Percentiles rank a stretch among this genome's conserved stretches.
Evolutionary conservation across 2,329 filamentous ascomycete genomes (phyloP).

Genomic region (Scytalidium lignicola): DNA sequence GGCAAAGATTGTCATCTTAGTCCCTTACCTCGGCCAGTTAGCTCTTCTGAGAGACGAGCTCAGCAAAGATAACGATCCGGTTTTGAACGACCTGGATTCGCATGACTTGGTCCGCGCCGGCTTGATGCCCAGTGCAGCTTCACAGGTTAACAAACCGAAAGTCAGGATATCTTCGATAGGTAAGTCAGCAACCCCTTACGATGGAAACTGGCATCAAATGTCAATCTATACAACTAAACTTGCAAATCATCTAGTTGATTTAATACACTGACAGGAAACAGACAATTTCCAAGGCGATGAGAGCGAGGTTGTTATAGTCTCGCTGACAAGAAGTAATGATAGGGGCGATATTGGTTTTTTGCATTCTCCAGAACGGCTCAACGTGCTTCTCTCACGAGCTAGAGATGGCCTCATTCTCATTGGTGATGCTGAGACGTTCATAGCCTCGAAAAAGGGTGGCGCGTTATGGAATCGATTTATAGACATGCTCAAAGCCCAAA

Average conservation of each 20-base stretch:
- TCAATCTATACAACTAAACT: not conserved
- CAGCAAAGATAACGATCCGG: conserved; percentile 52
- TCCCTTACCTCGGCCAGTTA: conserved; percentile 68
- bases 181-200: too few species aligned
- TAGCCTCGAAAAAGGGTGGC: conserved; percentile 50
- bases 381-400: conserved; percentile 65
- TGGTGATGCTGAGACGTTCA: conserved; percentile 64
- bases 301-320: conserved; percentile 64
- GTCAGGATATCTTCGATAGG: conserved; percentile 66
- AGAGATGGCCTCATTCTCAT: conserved; percentile 62
- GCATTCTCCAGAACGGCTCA: conserved; percentile 57
- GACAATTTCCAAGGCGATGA: conserved; percentile 80
- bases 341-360: conserved; percentile 67
- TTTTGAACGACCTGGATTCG: conserved; percentile 65
- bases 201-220: too few species aligned
- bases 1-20: conserved; percentile 58
- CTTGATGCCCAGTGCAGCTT: conserved; percentile 47
- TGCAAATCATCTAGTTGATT: not conserved
- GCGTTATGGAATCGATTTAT: conserved; percentile 55
- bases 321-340: conserved; percentile 62
- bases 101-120: conserved; percentile 59
- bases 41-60: conserved; percentile 50
- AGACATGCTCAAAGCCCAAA: conserved; percentile 43
- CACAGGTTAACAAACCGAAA: conserved; percentile 43
- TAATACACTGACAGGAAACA: too few species aligned